Percentiles rank a stretch among this genome's conserved stretches.
phyloP scores from a whole-genome alignment of 2,329 filamentous ascomycete species.

The Penicillium occitanis region DNA sequence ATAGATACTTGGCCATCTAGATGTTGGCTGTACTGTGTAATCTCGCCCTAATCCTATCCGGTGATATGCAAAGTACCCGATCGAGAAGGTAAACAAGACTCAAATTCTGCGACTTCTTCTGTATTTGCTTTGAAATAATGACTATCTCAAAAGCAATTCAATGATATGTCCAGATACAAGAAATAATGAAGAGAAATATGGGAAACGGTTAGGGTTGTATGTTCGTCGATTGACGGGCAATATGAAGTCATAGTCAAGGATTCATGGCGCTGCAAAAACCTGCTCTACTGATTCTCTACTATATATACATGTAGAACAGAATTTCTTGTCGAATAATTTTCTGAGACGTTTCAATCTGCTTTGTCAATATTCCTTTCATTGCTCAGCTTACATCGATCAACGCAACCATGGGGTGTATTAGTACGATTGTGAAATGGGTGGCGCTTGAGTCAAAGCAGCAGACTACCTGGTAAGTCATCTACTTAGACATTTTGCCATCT shows the following conservation, averaged over 20 bases:
- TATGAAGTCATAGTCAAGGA: neutral
- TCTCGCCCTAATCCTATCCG: neutral
- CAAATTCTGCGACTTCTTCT: neutral
- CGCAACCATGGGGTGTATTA: neutral
- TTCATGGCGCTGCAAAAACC: neutral
- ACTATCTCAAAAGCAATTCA: neutral
- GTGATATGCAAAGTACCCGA: neutral
- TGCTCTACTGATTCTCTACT: neutral
- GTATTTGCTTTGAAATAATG: neutral
- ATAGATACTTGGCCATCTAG: neutral
- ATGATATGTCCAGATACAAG: neutral
- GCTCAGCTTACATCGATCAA: neutral
- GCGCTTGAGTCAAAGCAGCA: slow-evolving; percentile 1
- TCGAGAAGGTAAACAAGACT: neutral
- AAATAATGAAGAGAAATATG: neutral
- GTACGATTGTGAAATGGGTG: neutral
- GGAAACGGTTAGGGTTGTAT: neutral
- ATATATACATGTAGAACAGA: neutral
- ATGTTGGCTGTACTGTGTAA: neutral
- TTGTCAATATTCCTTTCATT: neutral
- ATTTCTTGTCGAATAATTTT: neutral
- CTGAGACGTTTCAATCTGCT: neutral
- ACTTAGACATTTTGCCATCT: neutral
- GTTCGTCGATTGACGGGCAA: neutral
- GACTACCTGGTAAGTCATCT: neutral